Evolutionary conservation across 192 early-diverging fungal genomes (phyloP).

Genomic region (Coemansia aciculifera): DNA sequence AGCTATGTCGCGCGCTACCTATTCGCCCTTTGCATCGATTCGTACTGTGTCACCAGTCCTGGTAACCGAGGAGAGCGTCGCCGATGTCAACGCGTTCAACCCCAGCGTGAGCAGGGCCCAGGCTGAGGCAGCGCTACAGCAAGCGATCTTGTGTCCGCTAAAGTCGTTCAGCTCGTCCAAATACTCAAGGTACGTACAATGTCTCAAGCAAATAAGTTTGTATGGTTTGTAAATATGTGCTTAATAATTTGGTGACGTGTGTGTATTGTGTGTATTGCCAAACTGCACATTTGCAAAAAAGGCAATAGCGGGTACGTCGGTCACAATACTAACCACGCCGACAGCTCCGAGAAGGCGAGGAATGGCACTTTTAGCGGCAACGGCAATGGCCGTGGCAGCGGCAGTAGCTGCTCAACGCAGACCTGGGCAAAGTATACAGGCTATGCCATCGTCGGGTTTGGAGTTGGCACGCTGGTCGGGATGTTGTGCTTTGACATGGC

Average conservation of each 20-base stretch:
- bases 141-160: constrained; percentile 40
- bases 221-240: not conserved
- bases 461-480: constrained; percentile 45
- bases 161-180: constrained; percentile 3
- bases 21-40: constrained; percentile 50
- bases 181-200: constrained; percentile 17
- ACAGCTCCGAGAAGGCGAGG: constrained; percentile 5
- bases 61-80: constrained; percentile 7
- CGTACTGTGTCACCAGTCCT: constrained; percentile 40
- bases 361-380: not conserved
- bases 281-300: not conserved
- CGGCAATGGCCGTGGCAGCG: not conserved
- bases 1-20: constrained; percentile 12
- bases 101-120: constrained; percentile 18
- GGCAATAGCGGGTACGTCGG: constrained; percentile 8
- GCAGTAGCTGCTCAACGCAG: constrained; percentile 1
- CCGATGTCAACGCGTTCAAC: not conserved
- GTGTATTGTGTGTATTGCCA: constrained; percentile 10
- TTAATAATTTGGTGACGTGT: constrained; percentile 3
- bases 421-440: constrained; percentile 44
- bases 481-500: constrained; percentile 51
- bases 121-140: constrained; percentile 44
- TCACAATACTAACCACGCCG: not conserved
- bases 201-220: not conserved
- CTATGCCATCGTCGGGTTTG: constrained; percentile 50